Evolutionary conservation across 345 rosid genomes (phyloP), one percentile per base, ranked within the genome.

Genomic region (Lepidium africanum): DNA sequence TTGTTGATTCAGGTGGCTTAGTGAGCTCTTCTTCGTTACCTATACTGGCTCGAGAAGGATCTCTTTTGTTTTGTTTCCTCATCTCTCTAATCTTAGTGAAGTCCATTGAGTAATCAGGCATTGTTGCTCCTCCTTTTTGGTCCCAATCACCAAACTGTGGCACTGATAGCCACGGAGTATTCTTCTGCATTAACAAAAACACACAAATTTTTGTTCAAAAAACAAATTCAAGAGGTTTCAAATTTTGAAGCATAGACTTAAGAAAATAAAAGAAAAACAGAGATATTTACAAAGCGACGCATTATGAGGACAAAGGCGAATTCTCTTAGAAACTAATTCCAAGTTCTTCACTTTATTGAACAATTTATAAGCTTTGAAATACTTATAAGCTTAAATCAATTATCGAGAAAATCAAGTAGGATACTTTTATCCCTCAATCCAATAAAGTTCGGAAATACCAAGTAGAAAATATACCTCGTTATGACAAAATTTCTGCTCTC

Each of bases 141-240:
- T 94, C 97, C 97, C 99, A 94, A 42, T 91, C 99, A 51, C 97
- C 99, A 77, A 94, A 94, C 62, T 91, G 96, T 37, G 99, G 99
- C 69, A 94, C 99, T 39, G 97, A 87, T 61, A 94, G 82, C 99
- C 99, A 91, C 7, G 90, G 90, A 39, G 78, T 81, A 41, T 76
- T 85, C 80, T 79, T 94, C 97, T 91, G 73, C 76, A 64, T 15
- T 37, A 55, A 42, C 10, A 21, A 53, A 19, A 41, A 27, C 4
- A 14, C 30, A 67, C 25, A 59, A 25, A 51, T 6, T 19, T 25
- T 25, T 25, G 0, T 27, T 7, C 13, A 47, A 56, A 10, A 38
- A 35, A 9, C 37, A 46, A 1, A 17, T 1, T 6, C 6, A 27
- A 6, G 2, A 3, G 46, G 33, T 72, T 57, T n/a, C 17, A 59